A percentile compares a stretch with the other conserved stretches of the same genome.
phyloP scores from a whole-genome alignment of 139 green algal species.

The Pleodorina starrii region DNA sequence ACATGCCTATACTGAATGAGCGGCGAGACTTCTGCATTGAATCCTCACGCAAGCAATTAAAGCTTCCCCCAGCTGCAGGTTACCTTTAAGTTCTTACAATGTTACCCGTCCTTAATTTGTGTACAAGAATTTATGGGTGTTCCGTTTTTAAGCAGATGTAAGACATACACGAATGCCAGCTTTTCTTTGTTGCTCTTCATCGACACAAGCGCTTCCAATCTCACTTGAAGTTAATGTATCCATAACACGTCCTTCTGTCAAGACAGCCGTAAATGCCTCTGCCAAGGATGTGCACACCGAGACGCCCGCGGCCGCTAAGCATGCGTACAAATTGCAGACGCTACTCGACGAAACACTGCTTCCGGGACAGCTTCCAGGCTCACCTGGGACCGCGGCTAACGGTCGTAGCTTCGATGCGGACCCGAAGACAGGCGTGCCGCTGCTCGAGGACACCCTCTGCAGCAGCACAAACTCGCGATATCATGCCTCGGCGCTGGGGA shows the following conservation, averaged over 20 bases:
- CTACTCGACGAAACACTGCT: not conserved
- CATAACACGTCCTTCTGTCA: not conserved
- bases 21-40: too few relatives aligned
- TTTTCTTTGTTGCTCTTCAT: not conserved
- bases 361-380: constrained; percentile 18
- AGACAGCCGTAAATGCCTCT: not conserved
- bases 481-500: not conserved
- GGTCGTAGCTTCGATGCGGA: not conserved
- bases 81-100: not conserved
- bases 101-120: not conserved
- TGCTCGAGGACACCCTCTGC: constrained; percentile 18
- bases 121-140: not conserved
- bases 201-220: not conserved
- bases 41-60: too few relatives aligned
- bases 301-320: not conserved
- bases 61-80: too few relatives aligned
- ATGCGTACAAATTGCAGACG: not conserved
- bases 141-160: not conserved
- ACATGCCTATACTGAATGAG: too few relatives aligned
- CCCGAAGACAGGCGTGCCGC: not conserved
- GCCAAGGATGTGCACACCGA: not conserved
- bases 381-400: not conserved
- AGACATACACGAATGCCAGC: not conserved
- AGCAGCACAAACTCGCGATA: not conserved
- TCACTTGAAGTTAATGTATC: not conserved